Base-by-base conservation (phyloP, 441 rosid species). In the Populus hybrid region DNA sequence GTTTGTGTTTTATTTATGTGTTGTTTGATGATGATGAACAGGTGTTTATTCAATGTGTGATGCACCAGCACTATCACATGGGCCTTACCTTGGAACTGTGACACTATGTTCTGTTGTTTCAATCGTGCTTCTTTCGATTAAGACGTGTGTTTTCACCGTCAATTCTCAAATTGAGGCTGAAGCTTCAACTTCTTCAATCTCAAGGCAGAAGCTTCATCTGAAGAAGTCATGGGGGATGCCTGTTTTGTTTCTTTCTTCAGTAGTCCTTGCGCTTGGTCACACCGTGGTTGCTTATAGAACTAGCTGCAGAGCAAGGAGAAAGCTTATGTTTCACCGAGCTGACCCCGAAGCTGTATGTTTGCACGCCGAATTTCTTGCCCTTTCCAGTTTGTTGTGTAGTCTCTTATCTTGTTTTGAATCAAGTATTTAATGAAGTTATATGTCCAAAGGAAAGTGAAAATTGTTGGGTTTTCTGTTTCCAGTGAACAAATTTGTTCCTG, bases 201-300 rank as follows among this genome's bases (percentile, higher is more conserved):
- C 99, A 23, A 92, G 92, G 81, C 93, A 89, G 85, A 87, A 85
- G 73, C 88, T 95, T 32, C 97, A 95, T 75, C 81, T 95, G 75
- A 95, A 95, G 81, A 95, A 90, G 84, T 92, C 98, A 14, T 92
- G 95, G 99, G 99, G 97, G 18, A 95, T 95, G 98, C 97, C 99
- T 7, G 99, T 95, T 77, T 84, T 95, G 88, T 95, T 95, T 82
- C 90, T 95, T 57, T 93, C 99, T 0, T 95, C 99, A 0, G 89
- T 93, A 0, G 99, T 92, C 20, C 92, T 93, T 74, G 96, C 98
- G 28, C 94, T 95, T 74, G 99, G 99, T 63, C 98, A 95, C 76
- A 90, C 83, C 32, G 96, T 95, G 75, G 84, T 93, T 71, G 98
- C 99, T 69, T 95, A 92, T 70, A 88, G 99, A 87, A 90, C 99